A percentile compares a stretch with the other conserved stretches of the same genome.
Evolutionary conservation across 139 green algal genomes (phyloP).

Genomic region (Choricystis sp.): DNA sequence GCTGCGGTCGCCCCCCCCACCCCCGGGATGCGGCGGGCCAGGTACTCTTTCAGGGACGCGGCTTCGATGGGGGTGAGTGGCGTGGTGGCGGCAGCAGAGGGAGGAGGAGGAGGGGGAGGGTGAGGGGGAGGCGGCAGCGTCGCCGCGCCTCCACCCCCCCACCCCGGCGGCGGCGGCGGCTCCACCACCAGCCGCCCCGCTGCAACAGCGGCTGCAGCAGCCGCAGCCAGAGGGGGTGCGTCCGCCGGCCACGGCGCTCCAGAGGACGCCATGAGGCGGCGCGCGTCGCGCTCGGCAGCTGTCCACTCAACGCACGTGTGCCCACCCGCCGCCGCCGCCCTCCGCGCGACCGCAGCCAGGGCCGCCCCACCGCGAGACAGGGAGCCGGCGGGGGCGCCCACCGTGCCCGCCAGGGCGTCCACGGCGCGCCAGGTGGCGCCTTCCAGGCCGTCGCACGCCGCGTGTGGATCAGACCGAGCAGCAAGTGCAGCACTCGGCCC

Average conservation of each 20-base stretch:
- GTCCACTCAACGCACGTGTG: slow-evolving; percentile 32
- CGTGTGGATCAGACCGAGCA: slow-evolving; percentile 6
- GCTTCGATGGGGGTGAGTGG: not conserved
- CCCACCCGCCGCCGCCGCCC: slow-evolving; percentile 12
- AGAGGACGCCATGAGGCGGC: slow-evolving; percentile 5
- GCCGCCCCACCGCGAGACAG: slow-evolving; percentile 8
- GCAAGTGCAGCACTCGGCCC: slow-evolving; percentile 6
- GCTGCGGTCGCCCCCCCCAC: not conserved
- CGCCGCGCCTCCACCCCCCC: not conserved
- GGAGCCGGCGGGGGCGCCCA: slow-evolving; percentile 4
- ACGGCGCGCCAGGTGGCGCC: slow-evolving; percentile 10
- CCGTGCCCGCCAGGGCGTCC: not conserved
- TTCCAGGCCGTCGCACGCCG: slow-evolving; percentile 7
- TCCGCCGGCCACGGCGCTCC: not conserved
- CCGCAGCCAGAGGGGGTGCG: not conserved
- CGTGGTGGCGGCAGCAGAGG: too few species aligned
- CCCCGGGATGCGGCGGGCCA: not conserved
- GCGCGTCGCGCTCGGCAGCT: slow-evolving; percentile 5
- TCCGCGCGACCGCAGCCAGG: not conserved
- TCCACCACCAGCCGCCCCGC: not conserved
- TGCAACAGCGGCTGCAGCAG: not conserved
- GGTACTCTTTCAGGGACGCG: not conserved
- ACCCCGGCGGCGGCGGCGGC: not conserved
- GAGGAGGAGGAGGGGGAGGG: not conserved
- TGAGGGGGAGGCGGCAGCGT: not conserved